Conservation (phyloP, 352 stramenopile genomes). For the Plasmopara muralis region DNA sequence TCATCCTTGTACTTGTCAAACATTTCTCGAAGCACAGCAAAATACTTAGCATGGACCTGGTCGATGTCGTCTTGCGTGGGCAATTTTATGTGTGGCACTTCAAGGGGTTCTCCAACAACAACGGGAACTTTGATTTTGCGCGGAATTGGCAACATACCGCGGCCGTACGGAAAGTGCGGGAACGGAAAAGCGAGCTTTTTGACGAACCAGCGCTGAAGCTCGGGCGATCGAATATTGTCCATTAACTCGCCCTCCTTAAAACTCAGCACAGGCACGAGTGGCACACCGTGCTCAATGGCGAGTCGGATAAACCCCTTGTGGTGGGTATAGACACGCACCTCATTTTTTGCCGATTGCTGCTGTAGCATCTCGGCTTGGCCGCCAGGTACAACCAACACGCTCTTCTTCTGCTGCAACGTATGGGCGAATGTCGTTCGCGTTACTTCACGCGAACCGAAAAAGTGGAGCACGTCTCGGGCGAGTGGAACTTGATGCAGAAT, state of each 20-base stretch:
- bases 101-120: conserved; percentile 55
- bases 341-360: conserved; percentile 45
- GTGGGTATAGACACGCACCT: conserved; percentile 66
- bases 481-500: conserved; percentile 78
- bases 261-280: conserved; percentile 70
- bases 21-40: conserved; percentile 40
- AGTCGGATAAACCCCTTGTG: conserved; percentile 80
- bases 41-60: conserved; percentile 58
- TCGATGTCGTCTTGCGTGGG: conserved; percentile 57
- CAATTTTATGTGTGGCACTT: conserved; percentile 36
- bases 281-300: conserved; percentile 64
- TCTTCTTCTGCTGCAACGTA: conserved; percentile 48
- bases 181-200: conserved; percentile 74
- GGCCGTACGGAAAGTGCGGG: conserved; percentile 73
- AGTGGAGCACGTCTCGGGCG: conserved; percentile 67
- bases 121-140: conserved; percentile 54
- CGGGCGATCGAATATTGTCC: conserved; percentile 71
- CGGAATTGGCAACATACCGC: conserved; percentile 56
- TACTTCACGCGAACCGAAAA: conserved; percentile 69
- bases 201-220: conserved; percentile 72
- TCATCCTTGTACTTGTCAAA: conserved; percentile 73
- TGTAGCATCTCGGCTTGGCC: conserved; percentile 80
- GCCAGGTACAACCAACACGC: conserved; percentile 68
- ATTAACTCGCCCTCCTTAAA: conserved; percentile 80
- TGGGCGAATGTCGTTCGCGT: conserved; percentile 48